These are phyloP conservation scores for Beauveria sp. DNA, from an alignment of 2,329 filamentous ascomycete genomes.

Conservation along the genomic window DNA sequence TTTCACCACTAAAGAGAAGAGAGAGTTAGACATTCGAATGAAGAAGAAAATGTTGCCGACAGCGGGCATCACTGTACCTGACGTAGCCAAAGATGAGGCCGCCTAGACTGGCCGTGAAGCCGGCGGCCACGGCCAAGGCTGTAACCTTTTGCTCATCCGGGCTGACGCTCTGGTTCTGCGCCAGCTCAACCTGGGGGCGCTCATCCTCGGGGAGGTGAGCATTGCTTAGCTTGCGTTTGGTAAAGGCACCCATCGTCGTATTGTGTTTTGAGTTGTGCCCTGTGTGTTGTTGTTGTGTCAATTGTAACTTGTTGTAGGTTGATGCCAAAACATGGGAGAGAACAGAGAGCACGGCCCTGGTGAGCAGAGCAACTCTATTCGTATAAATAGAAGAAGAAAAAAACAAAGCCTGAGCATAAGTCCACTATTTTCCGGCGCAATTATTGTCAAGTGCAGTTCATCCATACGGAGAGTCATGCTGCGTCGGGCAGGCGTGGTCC, in stretches of 20 bases:
- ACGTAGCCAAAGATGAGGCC: slow-evolving; percentile 53
- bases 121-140: slow-evolving; percentile 38
- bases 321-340: background rate
- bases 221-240: slow-evolving; percentile 5
- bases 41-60: background rate
- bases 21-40: background rate
- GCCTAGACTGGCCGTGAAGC: slow-evolving; percentile 44
- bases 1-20: slow-evolving; percentile 41
- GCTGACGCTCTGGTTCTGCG: slow-evolving; percentile 17
- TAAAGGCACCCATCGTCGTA: slow-evolving; percentile 5
- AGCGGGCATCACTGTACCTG: slow-evolving; percentile 30
- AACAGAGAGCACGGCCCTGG: no score
- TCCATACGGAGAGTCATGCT: background rate
- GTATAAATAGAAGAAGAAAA: background rate
- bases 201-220: slow-evolving; percentile 5
- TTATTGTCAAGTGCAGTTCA: background rate
- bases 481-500: background rate
- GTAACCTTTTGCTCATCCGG: slow-evolving; percentile 26
- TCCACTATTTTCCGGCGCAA: slow-evolving; percentile 8
- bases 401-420: background rate
- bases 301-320: background rate
- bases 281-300: background rate
- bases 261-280: background rate
- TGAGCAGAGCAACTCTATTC: background rate
- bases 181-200: slow-evolving; percentile 5